Percentiles rank a stretch among this genome's conserved stretches.
Evolutionary conservation across 164 flowering plant species (phyloP).

Genomic region (Vitis labrusca): DNA sequence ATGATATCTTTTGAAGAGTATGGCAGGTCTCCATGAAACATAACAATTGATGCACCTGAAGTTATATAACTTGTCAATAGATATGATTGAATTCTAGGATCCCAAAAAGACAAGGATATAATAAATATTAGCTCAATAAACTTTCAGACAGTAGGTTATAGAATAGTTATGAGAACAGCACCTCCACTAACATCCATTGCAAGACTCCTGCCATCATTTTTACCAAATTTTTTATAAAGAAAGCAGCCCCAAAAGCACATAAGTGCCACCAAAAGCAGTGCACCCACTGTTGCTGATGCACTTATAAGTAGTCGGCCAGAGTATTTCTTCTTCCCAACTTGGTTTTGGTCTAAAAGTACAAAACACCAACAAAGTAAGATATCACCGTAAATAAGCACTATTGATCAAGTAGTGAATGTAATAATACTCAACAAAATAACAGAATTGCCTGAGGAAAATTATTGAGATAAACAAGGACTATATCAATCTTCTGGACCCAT

Average conservation of each 20-base stretch:
- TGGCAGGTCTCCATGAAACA: slow-evolving; percentile 98
- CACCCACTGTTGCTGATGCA: slow-evolving; percentile 95
- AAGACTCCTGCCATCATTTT: slow-evolving; percentile 60
- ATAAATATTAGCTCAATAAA: background rate
- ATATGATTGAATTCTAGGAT: background rate
- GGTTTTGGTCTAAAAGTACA: slow-evolving; percentile 29
- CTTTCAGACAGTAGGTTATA: background rate
- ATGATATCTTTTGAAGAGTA: slow-evolving; percentile 95
- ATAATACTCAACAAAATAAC: background rate
- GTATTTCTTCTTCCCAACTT: slow-evolving; percentile 50
- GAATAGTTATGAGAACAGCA: slow-evolving; percentile 14
- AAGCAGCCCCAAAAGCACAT: slow-evolving; percentile 99
- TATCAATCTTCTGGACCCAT: too few relatives aligned
- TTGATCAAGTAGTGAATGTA: background rate
- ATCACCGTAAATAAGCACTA: background rate
- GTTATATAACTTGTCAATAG: slow-evolving; percentile 13
- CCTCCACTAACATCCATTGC: slow-evolving; percentile 93
- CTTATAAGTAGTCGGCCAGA: slow-evolving; percentile 85
- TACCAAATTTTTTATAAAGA: slow-evolving; percentile 86
- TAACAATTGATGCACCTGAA: slow-evolving; percentile 95
- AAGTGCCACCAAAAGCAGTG: slow-evolving; percentile 88
- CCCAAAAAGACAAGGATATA: background rate
- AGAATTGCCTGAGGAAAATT: background rate
- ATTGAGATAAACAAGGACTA: too few relatives aligned
- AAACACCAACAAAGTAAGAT: slow-evolving; percentile 1